A percentile compares a stretch with the other conserved stretches of the same genome.
Conservation (phyloP, 1,139 yeast genomes). For the Lodderomyces metapsilosis region DNA sequence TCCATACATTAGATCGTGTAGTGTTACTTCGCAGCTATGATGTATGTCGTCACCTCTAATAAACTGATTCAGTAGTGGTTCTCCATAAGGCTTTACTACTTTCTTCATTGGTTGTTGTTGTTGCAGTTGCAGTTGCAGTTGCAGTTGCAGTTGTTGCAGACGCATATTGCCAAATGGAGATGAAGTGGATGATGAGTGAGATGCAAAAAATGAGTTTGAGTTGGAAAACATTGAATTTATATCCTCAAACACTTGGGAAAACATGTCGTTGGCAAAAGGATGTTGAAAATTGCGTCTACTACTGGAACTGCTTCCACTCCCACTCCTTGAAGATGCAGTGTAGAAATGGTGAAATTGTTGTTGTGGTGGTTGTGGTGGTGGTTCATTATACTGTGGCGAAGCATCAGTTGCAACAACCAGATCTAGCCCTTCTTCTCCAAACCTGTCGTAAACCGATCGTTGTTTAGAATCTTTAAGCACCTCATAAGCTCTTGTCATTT, state of each 20-base stretch:
- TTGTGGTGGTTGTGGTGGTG: slow-evolving; percentile 8
- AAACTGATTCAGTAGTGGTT: slow-evolving; percentile 13
- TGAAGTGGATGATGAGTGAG: not conserved
- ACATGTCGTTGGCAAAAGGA: slow-evolving; percentile 27
- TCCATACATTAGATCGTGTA: slow-evolving; percentile 40
- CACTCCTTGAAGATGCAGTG: slow-evolving; percentile 4
- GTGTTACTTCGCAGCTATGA: slow-evolving; percentile 37
- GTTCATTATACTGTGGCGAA: slow-evolving; percentile 8
- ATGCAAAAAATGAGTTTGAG: slow-evolving; percentile 13
- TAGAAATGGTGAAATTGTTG: not conserved
- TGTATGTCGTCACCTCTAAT: slow-evolving; percentile 39
- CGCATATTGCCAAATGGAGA: not conserved
- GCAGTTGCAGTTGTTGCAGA: slow-evolving; percentile 6
- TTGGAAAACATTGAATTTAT: slow-evolving; percentile 31
- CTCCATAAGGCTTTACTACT: slow-evolving; percentile 23
- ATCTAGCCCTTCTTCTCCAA: slow-evolving; percentile 42
- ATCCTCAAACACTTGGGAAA: slow-evolving; percentile 41
- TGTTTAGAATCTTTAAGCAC: slow-evolving; percentile 31
- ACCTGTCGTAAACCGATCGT: slow-evolving; percentile 35
- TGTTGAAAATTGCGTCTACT: slow-evolving; percentile 5
- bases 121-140: slow-evolving; percentile 2
- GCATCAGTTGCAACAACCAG: slow-evolving; percentile 20
- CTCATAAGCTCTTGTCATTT: slow-evolving; percentile 44
- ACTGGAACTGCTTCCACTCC: slow-evolving; percentile 5
- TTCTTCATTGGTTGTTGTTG: slow-evolving; percentile 18